Base-by-base conservation (phyloP, 768 basidiomycete genomes). In the Mycena latifolia region DNA sequence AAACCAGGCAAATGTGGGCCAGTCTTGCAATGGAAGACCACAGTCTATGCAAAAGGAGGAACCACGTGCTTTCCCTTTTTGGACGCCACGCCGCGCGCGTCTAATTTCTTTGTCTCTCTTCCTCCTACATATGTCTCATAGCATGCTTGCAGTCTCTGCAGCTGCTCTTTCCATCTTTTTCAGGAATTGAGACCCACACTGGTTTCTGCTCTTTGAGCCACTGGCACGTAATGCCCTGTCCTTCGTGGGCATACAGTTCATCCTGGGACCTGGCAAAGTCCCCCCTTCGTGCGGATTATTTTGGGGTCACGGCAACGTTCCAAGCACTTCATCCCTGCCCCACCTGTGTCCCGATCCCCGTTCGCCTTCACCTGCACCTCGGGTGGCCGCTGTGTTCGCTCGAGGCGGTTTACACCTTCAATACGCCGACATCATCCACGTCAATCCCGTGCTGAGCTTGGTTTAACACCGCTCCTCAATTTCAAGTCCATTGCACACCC, bases 131-230 rank as follows among this genome's bases (percentile, higher is more conserved):
- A 8, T 14, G 15, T 37, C 37, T 37, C 37, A 55, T 28, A 55
- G 55, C 55, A 55, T 55, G 55, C 55, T 55, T 43, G 55, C 55
- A 55, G 55, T 55, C 15, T 20, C n/a, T 55, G 55, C 55, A 55
- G 55, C 55, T 55, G 55, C 55, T 55, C 43, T 11, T n/a, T n/a
- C n/a, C n/a, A n/a, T 12, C 28, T 55, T 43, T 55, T 43, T 27
- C 55, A 55, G 55, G 41, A 43, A 5, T 54, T 35, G 55, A 29
- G 55, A 43, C 55, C 55, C 17, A 39, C 24, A n/a, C 39, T 7
- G 4, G 24, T 55, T 39, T 53, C 37, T 20, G 7, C 1, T 11
- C 52, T 53, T 53, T 39, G 31, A 27, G 54, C 54, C 37, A 39
- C 50, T 51, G 7, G 20, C 35, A 25, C 24, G n/a, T 27, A 18